Evolutionary conservation across 2,329 filamentous ascomycete genomes (phyloP).

Genomic region (Ascochyta lentis): DNA sequence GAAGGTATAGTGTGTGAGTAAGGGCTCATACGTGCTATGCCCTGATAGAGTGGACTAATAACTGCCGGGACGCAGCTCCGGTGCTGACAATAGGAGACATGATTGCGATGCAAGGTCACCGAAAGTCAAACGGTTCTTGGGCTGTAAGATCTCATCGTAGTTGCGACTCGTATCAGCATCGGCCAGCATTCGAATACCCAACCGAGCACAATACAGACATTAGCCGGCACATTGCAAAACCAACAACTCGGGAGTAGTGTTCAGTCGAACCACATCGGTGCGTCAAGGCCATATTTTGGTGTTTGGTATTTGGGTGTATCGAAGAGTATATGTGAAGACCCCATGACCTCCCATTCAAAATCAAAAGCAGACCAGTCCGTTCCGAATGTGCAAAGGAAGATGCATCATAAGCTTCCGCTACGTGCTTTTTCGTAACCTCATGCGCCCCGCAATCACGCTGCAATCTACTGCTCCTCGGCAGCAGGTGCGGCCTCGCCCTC

Average conservation of each 20-base stretch:
- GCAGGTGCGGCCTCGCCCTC: slow-evolving; percentile 55
- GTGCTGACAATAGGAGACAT: too few relatives aligned
- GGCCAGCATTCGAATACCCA: background rate
- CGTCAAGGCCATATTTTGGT: slow-evolving; percentile 37
- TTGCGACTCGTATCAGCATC: background rate
- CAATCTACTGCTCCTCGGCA: slow-evolving; percentile 40
- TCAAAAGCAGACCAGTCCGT: slow-evolving; percentile 39
- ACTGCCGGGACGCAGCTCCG: too few relatives aligned
- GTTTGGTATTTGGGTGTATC: slow-evolving; percentile 37
- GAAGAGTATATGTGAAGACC: slow-evolving; percentile 43
- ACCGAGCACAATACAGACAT: background rate
- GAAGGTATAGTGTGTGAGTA: too few relatives aligned
- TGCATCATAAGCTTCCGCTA: slow-evolving; percentile 38
- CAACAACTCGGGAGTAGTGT: background rate
- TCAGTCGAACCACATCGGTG: slow-evolving; percentile 18
- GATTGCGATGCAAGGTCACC: too few relatives aligned
- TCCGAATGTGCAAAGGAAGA: slow-evolving; percentile 43
- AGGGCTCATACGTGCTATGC: too few relatives aligned
- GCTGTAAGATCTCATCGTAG: background rate
- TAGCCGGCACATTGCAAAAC: background rate
- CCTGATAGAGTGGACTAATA: too few relatives aligned
- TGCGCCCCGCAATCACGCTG: slow-evolving; percentile 34
- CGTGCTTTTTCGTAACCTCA: slow-evolving; percentile 41
- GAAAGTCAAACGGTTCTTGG: background rate
- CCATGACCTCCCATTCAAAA: slow-evolving; percentile 30